phyloP scores from a whole-genome alignment of 257 asterid genomes.

The Solanum pennellii region DNA sequence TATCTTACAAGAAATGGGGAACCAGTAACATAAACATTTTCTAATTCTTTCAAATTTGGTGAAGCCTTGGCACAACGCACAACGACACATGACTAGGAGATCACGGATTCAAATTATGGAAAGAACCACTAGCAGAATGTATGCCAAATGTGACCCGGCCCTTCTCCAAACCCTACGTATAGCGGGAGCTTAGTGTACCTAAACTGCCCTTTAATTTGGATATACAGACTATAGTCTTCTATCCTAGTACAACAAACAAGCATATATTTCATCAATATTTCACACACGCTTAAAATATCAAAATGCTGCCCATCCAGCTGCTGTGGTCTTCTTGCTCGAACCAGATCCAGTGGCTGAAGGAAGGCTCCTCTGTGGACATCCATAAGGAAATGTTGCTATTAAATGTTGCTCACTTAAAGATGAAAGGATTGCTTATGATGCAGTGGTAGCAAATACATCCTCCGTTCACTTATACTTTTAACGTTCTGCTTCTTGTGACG shows the following conservation, averaged over 20 bases:
- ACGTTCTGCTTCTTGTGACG: background rate
- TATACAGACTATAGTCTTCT: constrained; percentile 1
- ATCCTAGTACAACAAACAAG: constrained; percentile 31
- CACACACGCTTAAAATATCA: constrained; percentile 12
- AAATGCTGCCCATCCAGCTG: constrained; percentile 99
- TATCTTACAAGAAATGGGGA: background rate
- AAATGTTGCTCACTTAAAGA: background rate
- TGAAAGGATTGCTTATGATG: background rate
- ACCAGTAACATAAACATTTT: background rate
- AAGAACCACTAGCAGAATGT: background rate
- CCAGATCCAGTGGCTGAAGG: constrained; percentile 61
- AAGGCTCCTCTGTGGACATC: constrained; percentile 61
- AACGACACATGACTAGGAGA: background rate
- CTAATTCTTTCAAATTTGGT: background rate
- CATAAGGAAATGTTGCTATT: background rate
- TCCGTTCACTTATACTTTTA: background rate
- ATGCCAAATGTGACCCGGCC: background rate
- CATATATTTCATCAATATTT: constrained; percentile 8
- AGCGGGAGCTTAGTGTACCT: background rate
- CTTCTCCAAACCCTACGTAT: background rate
- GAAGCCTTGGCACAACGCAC: background rate
- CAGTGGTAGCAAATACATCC: background rate
- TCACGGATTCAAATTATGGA: background rate
- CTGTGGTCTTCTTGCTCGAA: constrained; percentile 39
- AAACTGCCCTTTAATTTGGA: background rate